Evolutionary conservation across 306 rosid genomes (phyloP).

Genomic region (Ormosia semicastrata): DNA sequence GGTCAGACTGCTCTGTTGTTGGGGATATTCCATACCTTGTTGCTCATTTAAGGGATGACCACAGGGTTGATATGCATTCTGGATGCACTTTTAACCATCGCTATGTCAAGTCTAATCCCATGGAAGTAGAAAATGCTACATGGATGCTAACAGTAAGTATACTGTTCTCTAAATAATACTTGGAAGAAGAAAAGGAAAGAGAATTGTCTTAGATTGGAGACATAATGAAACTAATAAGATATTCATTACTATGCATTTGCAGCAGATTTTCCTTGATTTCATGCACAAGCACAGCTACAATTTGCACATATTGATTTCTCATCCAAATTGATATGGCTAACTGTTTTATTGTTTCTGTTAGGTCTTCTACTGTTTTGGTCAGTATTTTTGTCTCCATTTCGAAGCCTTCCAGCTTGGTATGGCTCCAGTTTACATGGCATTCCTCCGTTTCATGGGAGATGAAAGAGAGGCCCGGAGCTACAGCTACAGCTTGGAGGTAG

Average conservation of each 20-base stretch:
- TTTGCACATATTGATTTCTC: background rate
- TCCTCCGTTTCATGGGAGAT: conserved; percentile 71
- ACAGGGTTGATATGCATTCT: conserved; percentile 70
- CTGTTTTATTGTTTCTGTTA: conserved; percentile 16
- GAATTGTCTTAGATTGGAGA: background rate
- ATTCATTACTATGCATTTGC: conserved; percentile 11
- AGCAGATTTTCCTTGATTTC: background rate
- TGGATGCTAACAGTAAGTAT: conserved; percentile 73
- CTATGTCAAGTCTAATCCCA: conserved; percentile 65
- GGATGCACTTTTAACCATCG: conserved; percentile 74
- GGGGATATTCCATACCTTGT: conserved; percentile 63
- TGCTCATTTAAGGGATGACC: conserved; percentile 60
- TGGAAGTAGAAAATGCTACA: conserved; percentile 73
- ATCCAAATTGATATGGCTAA: background rate
- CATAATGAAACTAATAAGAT: background rate
- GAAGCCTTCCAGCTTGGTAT: conserved; percentile 73
- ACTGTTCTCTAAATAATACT: background rate
- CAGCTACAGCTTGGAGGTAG: conserved; percentile 64
- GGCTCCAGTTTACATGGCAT: conserved; percentile 74
- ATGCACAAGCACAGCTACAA: background rate
- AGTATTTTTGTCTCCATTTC: conserved; percentile 70
- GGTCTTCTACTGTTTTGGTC: conserved; percentile 74
- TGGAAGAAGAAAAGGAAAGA: background rate
- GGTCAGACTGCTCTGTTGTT: conserved; percentile 59
- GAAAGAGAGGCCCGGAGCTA: conserved; percentile 61